Evolutionary conservation across 1,139 yeast genomes (phyloP), one percentile per base, ranked within the genome.

Genomic region (Geotrichum fermentans): DNA sequence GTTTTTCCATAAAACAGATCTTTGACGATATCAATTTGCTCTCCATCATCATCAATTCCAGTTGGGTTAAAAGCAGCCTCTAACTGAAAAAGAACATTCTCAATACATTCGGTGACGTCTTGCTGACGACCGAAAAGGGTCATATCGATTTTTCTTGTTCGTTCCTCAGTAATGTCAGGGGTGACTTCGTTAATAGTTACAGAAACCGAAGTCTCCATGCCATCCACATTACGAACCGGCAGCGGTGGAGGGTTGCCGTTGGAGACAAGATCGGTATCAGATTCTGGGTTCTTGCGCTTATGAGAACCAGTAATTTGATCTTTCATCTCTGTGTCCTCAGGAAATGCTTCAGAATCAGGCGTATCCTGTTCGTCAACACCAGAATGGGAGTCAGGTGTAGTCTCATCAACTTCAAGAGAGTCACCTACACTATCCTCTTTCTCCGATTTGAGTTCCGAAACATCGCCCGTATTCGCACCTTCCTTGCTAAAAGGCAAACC

Each of bases 21-120:
- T 61, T 90, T 90, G 43, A 90, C 75, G 40, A 87, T 64, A 66
- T 90, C 97, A 43, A 74, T 65, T 61, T 90, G 97, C 62, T 90
- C 97, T 18, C 86, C 82, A 59, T 85, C 94, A 0, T 60, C 61
- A 2, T 76, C 79, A 48, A 81, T 86, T 33, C 84, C 69, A 1
- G 65, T 64, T 0, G 96, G 95, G 43, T 78, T 80, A 53, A 85
- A 73, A 0, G 96, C 95, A n/a, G 95, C 87, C 62, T 90, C 97
- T 28, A 90, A 72, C 64, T 90, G 97, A 56, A 83, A 86, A n/a
- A 90, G 73, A 3, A 92, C 97, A 65, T 92, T 92, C 51, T 90
- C 96, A 60, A 92, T 89, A 66, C 97, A 90, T 64, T 92, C 98
- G 0, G 97, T 88, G 16, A 92, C 97, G 70, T 92, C 98, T 64